A percentile compares a stretch with the other conserved stretches of the same genome.
Evolutionary conservation across 352 stramenopile species (phyloP).

Genomic region (Pythium grandisporangium): DNA sequence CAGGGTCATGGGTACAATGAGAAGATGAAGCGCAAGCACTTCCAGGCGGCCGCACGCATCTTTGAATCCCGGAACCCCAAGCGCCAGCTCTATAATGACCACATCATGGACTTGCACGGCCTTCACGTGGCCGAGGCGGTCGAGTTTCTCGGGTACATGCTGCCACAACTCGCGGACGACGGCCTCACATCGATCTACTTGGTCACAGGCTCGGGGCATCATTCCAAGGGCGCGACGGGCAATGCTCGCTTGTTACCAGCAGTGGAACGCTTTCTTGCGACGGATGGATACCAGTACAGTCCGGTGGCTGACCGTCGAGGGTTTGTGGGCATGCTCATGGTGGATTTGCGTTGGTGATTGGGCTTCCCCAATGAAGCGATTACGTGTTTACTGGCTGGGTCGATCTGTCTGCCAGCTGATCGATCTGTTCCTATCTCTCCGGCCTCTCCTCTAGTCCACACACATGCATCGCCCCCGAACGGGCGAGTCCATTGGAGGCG

Average conservation of each 20-base stretch:
- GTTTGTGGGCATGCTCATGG: slow-evolving; percentile 78
- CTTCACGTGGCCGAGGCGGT: slow-evolving; percentile 75
- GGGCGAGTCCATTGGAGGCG: no score
- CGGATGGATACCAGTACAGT: slow-evolving; percentile 68
- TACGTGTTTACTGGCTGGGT: no score
- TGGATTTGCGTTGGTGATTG: slow-evolving; percentile 69
- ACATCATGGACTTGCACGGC: slow-evolving; percentile 76
- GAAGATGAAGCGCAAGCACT: slow-evolving; percentile 83
- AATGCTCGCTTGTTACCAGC: slow-evolving; percentile 66
- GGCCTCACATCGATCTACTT: slow-evolving; percentile 70
- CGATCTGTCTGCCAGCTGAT: no score
- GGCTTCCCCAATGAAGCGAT: no score
- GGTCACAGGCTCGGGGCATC: slow-evolving; percentile 75
- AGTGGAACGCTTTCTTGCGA: slow-evolving; percentile 67
- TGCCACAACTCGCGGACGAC: slow-evolving; percentile 61
- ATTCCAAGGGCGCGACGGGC: slow-evolving; percentile 57
- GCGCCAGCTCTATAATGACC: slow-evolving; percentile 67
- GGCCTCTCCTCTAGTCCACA: no score
- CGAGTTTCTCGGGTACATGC: slow-evolving; percentile 64
- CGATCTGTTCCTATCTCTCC: no score
- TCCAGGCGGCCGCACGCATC: slow-evolving; percentile 59
- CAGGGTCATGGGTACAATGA: slow-evolving; percentile 76
- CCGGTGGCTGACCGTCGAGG: slow-evolving; percentile 60
- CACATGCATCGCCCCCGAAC: no score
- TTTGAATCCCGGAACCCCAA: slow-evolving; percentile 74